These are phyloP conservation scores for Aphanomyces invadans DNA, from an alignment of 352 stramenopile genomes.

Conservation along the genomic window DNA sequence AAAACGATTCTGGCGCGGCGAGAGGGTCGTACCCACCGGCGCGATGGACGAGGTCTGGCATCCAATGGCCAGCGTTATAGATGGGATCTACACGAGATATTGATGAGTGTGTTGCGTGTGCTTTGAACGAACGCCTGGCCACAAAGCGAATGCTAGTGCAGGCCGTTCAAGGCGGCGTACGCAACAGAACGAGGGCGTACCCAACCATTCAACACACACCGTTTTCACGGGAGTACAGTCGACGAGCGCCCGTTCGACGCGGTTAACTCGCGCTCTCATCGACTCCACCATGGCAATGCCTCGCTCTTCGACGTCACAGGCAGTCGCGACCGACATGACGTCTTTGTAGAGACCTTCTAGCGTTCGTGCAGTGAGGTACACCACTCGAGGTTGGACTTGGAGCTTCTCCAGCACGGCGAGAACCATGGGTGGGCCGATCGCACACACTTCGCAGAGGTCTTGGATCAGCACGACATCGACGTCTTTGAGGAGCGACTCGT, in stretches of 20 bases:
- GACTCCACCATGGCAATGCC: conserved; percentile 5
- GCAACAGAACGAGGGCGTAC: not conserved
- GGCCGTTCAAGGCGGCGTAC: not conserved
- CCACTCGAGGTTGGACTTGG: not conserved
- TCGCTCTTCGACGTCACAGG: conserved; percentile 1
- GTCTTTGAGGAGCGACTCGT: conserved; percentile 12
- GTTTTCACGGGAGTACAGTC: conserved; percentile 20
- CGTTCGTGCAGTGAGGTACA: conserved; percentile 14
- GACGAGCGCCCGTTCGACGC: not conserved
- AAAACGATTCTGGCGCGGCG: conserved; percentile 22
- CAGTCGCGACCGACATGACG: conserved; percentile 7
- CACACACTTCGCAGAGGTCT: conserved; percentile 25
- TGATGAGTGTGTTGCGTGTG: no score
- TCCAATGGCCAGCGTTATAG: conserved; percentile 24
- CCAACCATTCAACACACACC: conserved; percentile 21
- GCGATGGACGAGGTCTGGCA: conserved; percentile 16
- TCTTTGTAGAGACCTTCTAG: conserved; percentile 18
- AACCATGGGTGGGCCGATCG: conserved; percentile 20
- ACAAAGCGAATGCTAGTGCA: no score
- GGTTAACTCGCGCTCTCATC: conserved; percentile 15
- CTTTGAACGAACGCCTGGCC: no score
- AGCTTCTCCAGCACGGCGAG: conserved; percentile 18
- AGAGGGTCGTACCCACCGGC: conserved; percentile 23
- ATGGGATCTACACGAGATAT: conserved; percentile 13
- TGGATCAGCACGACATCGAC: conserved; percentile 20